Evolutionary conservation across 192 early-diverging fungal genomes (phyloP).

Genomic region (Podila epigama): DNA sequence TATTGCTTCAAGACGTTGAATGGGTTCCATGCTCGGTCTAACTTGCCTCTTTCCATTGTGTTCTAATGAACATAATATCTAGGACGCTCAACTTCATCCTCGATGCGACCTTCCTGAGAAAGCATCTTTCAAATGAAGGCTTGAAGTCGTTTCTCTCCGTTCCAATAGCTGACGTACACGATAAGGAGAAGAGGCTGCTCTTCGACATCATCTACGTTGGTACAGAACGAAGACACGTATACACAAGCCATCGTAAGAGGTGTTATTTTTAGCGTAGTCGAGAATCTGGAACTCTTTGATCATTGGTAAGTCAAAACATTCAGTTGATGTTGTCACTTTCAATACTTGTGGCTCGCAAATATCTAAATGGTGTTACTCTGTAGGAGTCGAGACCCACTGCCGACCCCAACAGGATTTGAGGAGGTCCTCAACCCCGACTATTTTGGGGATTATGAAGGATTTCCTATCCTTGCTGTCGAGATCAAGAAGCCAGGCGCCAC

Average conservation of each 20-base stretch:
- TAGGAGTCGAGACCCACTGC: slow-evolving; percentile 8
- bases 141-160: background rate
- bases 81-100: slow-evolving; percentile 6
- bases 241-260: background rate
- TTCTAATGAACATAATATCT: background rate
- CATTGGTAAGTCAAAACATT: slow-evolving; percentile 3
- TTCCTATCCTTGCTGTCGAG: slow-evolving; percentile 1
- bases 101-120: slow-evolving; percentile 5
- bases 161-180: background rate
- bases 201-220: background rate
- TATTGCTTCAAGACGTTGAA: slow-evolving; percentile 1
- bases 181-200: background rate
- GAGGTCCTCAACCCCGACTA: slow-evolving; percentile 6
- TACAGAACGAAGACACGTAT: slow-evolving; percentile 4
- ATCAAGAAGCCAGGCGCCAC: slow-evolving; percentile 6
- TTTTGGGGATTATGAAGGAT: slow-evolving; percentile 7
- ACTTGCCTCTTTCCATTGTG: background rate
- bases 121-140: background rate
- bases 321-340: background rate
- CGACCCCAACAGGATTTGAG: slow-evolving; percentile 1
- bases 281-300: background rate
- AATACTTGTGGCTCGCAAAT: background rate
- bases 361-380: background rate
- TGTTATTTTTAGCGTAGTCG: slow-evolving; percentile 4
- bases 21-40: background rate